Base-by-base conservation (phyloP, 2,329 filamentous ascomycete species). In the Pseudomassariella vexata region DNA sequence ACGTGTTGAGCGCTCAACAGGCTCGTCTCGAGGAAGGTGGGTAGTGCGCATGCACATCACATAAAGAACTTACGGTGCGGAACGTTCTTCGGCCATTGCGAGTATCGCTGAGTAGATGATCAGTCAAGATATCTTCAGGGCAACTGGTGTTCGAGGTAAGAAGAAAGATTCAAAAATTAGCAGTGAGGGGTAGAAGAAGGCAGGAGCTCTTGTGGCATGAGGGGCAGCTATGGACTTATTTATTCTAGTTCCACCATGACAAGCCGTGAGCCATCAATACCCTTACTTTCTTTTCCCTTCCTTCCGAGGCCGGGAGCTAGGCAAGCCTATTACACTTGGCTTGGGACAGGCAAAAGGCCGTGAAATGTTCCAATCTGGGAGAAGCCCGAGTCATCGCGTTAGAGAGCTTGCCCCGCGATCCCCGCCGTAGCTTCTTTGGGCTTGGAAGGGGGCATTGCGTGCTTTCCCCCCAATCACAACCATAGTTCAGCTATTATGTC, bases 401-500 rank as follows among this genome's bases (percentile, higher is more conserved):
- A 26, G 9, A 22, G 8, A 14, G 16, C 28, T 10, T 37, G 33
- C 36, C 36, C 36, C 36, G 32, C 32, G 32, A 28, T 41, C 50
- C 50, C 47, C 50, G 48, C 49, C 50, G 48, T 53, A 50, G 34
- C 28, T 46, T 38, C 14, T 30, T 47, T 48, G 12, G 28, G 35
- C 45, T 30, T 25, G 37, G 42, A 35, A 41, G 16, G 27, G 31
- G 34, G 23, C 35, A 59, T 59, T 49, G 52, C 56, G 56, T 57
- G 52, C 47, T 58, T 58, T 58, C 54, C 55, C 40, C 41, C 36
- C 15, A 28, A 30, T 25, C 35, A 38, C 34, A 32, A 32, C 21
- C 33, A n/a, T n/a, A n/a, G n/a, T 28, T 31, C 39, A 46, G 39
- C 38, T 39, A 53, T 55, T 47, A 49, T 55, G 52, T 51, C 52